Conservation (phyloP, 2,329 filamentous ascomycete species). For the Xylaria sp. region DNA sequence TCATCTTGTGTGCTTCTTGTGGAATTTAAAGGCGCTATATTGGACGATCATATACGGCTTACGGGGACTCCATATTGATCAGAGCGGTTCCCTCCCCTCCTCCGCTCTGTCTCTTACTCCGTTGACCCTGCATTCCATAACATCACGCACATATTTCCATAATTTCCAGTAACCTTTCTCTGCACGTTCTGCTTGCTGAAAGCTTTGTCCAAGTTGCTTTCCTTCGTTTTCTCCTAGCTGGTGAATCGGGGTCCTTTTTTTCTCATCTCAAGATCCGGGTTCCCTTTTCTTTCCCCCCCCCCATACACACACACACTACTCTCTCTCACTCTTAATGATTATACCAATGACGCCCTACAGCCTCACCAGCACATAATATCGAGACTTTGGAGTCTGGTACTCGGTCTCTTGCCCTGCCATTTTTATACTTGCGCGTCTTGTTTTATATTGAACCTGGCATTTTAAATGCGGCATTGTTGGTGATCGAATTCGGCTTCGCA, state of each 20-base stretch:
- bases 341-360: conserved; percentile 25
- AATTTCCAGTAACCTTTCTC: conserved; percentile 9
- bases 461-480: conserved; percentile 7
- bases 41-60: conserved; percentile 18
- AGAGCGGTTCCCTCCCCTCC: too few species aligned
- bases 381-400: conserved; percentile 31
- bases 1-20: not conserved
- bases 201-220: too few species aligned
- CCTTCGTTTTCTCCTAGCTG: conserved; percentile 1
- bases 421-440: not conserved
- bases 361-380: conserved; percentile 28
- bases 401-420: conserved; percentile 22
- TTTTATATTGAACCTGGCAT: conserved; percentile 1
- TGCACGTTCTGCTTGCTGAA: not conserved
- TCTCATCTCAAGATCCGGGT: not conserved
- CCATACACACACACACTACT: too few species aligned
- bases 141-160: conserved; percentile 12
- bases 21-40: conserved; percentile 28
- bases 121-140: conserved; percentile 30
- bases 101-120: conserved; percentile 1
- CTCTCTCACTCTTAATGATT: not conserved
- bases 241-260: conserved; percentile 13
- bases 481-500: conserved; percentile 14
- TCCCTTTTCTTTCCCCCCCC: too few species aligned
- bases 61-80: too few species aligned